A percentile compares a stretch with the other conserved stretches of the same genome.
Evolutionary conservation across 768 basidiomycete genomes (phyloP).

Genomic region (Leccinum subgranulosum): DNA sequence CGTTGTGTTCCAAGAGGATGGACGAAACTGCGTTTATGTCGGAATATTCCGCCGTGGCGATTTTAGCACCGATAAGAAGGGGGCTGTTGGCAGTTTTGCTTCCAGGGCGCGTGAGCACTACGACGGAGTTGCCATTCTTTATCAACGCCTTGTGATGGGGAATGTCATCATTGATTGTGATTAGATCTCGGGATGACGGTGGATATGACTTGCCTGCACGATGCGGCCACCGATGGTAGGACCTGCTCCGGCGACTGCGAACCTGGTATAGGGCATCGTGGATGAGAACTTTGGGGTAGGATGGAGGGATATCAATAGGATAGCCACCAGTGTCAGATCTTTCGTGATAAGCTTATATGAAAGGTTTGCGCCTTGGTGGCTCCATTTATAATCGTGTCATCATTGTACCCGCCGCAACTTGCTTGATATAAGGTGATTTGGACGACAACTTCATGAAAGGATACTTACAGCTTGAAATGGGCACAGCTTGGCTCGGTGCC

Average conservation of each 20-base stretch:
- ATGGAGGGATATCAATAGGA: background rate
- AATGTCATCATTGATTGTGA: background rate
- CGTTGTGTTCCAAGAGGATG: slow-evolving; percentile 29
- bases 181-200: background rate
- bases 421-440: too few species aligned
- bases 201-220: slow-evolving; percentile 19
- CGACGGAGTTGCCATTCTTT: slow-evolving; percentile 19
- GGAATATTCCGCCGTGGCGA: slow-evolving; percentile 26
- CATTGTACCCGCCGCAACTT: too few species aligned
- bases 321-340: background rate
- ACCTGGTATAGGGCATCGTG: slow-evolving; percentile 31
- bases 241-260: slow-evolving; percentile 36
- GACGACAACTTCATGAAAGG: too few species aligned
- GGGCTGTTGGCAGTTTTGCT: slow-evolving; percentile 18
- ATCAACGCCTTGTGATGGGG: slow-evolving; percentile 19
- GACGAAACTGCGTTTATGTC: slow-evolving; percentile 24
- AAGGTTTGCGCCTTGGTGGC: too few species aligned
- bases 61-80: slow-evolving; percentile 23
- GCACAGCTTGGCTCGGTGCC: too few species aligned
- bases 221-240: slow-evolving; percentile 36
- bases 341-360: too few species aligned
- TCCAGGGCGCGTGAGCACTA: slow-evolving; percentile 22
- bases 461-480: too few species aligned
- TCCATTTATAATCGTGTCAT: too few species aligned
- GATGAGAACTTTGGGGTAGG: background rate